Conservation (phyloP, 2,329 filamentous ascomycete species). For the Curvularia lunata region DNA sequence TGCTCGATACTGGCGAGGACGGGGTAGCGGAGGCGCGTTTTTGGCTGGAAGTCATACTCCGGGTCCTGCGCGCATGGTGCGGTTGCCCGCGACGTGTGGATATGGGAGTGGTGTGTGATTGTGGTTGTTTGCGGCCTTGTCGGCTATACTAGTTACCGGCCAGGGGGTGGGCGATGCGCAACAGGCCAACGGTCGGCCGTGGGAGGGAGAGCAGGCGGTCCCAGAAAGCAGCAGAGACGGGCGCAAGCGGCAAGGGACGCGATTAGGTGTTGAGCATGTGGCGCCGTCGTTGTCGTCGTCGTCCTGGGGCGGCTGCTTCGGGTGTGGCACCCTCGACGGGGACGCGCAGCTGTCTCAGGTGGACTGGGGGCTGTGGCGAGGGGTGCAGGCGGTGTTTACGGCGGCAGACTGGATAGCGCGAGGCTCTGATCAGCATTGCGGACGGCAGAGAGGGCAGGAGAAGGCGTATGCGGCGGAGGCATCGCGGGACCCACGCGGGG, state of each 20-base stretch:
- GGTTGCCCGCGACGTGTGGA: conserved; percentile 40
- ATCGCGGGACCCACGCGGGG: conserved; percentile 31
- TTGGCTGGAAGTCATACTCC: conserved; percentile 50
- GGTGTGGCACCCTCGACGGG: conserved; percentile 17
- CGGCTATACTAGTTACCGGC: not conserved
- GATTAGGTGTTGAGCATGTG: conserved; percentile 16
- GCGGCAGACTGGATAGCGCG: conserved; percentile 29
- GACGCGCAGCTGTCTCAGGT: conserved; percentile 44
- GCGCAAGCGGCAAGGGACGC: conserved; percentile 5
- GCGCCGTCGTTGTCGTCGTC: conserved; percentile 17
- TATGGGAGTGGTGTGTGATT: conserved; percentile 16
- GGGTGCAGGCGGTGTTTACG: conserved; percentile 18
- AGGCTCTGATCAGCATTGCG: conserved; percentile 43
- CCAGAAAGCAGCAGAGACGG: conserved; percentile 1
- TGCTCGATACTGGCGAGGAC: conserved; percentile 35
- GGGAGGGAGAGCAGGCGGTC: not conserved
- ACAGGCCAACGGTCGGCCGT: conserved; percentile 3
- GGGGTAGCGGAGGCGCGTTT: conserved; percentile 41
- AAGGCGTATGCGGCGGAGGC: conserved; percentile 23
- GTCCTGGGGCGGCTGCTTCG: conserved; percentile 25
- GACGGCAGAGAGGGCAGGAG: conserved; percentile 26
- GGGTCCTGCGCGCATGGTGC: conserved; percentile 48
- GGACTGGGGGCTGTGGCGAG: conserved; percentile 27
- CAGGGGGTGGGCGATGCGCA: conserved; percentile 5
- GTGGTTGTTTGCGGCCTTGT: not conserved